Base-by-base conservation (phyloP, 2,329 filamentous ascomycete genomes). In the Phyllosticta ampelicida region DNA sequence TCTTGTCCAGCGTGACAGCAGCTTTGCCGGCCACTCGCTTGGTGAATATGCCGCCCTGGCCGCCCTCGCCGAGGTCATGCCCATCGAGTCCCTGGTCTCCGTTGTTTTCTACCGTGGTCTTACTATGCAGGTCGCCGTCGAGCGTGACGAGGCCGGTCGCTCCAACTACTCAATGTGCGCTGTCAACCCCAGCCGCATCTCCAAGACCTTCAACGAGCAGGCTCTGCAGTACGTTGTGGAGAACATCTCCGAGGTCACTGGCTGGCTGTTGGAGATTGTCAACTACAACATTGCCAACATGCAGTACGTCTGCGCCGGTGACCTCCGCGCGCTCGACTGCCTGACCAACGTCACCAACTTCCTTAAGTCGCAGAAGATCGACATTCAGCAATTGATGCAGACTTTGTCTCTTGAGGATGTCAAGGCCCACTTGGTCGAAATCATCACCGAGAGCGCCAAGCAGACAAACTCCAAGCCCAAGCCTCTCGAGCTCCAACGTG, bases 111-210 rank as follows among this genome's bases (percentile, higher is more conserved):
- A 99, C 79, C 90, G 94, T 74, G 94, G 94, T 69, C 79, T 99
- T 68, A 99, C 94, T 20, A 99, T 99, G 94, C 94, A 99, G 76
- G 94, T 99, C 53, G 94, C 94, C 21, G 94, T 99, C 63, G 94
- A 97, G 78, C 90, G 94, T 71, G 94, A 99, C 72, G 91, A 86
- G 60, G 79, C 84, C 63, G 94, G 94, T 44, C 88, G 94, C 59
- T 96, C 91, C 65, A 97, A 97, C 80, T 99, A 99, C 80, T 91
- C 89, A 62, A 99, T 99, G 94, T 96, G 92, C 73, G 94, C 94
- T 59, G 92, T 99, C 75, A 99, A 99, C 78, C 94, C 94, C 36
- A 96, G 90, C 79, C 86, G 94, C 63, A 96, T 99, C 73, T 95
- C 89, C 69, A 96, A 95, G 82, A 96, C 90, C 0, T 99, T 99